Conservation (phyloP, 2,329 filamentous ascomycete genomes). For the Diaporthe ampelina region DNA sequence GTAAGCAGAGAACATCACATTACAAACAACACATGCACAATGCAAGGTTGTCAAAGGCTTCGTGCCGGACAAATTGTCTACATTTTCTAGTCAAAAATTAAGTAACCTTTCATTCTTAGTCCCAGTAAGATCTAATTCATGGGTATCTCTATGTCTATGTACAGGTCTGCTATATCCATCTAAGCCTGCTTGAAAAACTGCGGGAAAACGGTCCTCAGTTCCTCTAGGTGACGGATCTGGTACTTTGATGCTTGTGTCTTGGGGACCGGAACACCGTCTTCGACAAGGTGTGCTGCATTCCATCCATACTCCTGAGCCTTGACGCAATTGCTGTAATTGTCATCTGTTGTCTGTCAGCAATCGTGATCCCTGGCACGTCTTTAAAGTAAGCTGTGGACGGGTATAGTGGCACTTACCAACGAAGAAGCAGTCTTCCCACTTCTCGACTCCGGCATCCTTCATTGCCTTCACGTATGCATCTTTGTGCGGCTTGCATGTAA, state of each 20-base stretch:
- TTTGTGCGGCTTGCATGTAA: constrained; percentile 89
- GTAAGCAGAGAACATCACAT: too few species aligned
- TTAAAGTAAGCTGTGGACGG: background rate
- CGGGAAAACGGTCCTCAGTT: constrained; percentile 83
- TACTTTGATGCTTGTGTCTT: constrained; percentile 76
- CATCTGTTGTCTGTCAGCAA: constrained; percentile 68
- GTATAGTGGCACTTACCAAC: constrained; percentile 74
- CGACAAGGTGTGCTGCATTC: constrained; percentile 88
- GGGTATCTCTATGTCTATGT: constrained; percentile 23
- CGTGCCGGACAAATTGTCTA: background rate
- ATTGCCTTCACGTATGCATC: constrained; percentile 93
- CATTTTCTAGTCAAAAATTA: background rate
- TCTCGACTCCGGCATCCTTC: constrained; percentile 80
- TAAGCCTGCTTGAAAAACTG: constrained; percentile 79
- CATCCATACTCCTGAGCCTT: constrained; percentile 86
- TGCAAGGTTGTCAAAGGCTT: background rate
- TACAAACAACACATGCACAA: background rate
- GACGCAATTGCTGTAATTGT: constrained; percentile 86
- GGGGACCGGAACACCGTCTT: constrained; percentile 78
- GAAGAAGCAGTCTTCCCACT: constrained; percentile 85
- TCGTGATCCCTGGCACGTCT: constrained; percentile 38
- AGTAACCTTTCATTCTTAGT: background rate
- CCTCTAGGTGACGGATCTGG: constrained; percentile 81
- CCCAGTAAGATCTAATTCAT: background rate
- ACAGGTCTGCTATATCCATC: background rate